Conservation (phyloP, 345 rosid genomes). For the Fremontodendron californicum region DNA sequence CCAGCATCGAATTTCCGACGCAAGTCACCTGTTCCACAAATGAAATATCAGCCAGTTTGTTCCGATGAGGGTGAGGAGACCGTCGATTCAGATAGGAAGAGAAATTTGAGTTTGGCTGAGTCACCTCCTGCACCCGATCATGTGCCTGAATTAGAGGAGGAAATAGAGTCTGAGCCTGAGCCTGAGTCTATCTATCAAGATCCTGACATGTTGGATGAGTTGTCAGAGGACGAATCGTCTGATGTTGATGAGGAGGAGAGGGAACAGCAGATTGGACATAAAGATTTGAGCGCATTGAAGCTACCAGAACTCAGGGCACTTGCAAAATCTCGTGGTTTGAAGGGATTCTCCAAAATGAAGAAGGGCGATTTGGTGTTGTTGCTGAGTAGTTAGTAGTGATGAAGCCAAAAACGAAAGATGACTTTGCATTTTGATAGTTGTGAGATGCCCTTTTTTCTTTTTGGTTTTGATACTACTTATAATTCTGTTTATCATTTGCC, state of each 20-base stretch:
- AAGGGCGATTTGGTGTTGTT: conserved; percentile 57
- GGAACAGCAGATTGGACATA: conserved; percentile 24
- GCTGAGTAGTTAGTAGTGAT: conserved; percentile 36
- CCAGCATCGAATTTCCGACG: conserved; percentile 77
- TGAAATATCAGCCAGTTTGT: conserved; percentile 47
- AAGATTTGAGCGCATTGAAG: conserved; percentile 60
- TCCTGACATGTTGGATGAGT: conserved; percentile 12
- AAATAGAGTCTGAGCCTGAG: conserved; percentile 5
- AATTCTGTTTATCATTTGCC: background rate
- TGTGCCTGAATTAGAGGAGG: conserved; percentile 21
- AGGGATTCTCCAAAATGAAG: conserved; percentile 84
- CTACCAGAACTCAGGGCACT: conserved; percentile 59
- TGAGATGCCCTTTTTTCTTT: conserved; percentile 5
- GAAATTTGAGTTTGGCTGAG: conserved; percentile 31
- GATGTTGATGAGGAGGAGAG: conserved; percentile 28
- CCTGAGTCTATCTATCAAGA: background rate
- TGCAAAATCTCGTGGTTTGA: conserved; percentile 79
- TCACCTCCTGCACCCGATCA: conserved; percentile 30
- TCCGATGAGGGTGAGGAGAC: conserved; percentile 43
- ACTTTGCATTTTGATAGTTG: conserved; percentile 8
- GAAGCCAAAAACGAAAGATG: conserved; percentile 2
- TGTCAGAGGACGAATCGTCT: conserved; percentile 25
- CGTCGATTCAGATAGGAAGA: conserved; percentile 36
- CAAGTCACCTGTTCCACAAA: conserved; percentile 62
- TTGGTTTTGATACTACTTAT: conserved; percentile 3